Base-by-base conservation (phyloP, 768 basidiomycete genomes). In the Mycena albidolilacea region DNA sequence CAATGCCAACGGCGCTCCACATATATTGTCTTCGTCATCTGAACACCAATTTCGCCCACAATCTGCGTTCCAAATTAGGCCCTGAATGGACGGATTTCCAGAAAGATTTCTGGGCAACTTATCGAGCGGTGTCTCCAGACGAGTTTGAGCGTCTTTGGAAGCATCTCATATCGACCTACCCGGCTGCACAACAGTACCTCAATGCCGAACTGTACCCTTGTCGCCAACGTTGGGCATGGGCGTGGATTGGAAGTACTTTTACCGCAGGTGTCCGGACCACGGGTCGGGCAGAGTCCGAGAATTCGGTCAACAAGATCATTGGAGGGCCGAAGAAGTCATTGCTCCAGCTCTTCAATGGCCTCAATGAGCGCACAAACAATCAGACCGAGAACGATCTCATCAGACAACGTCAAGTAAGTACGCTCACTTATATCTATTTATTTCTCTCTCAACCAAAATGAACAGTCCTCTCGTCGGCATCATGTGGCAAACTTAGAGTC, bases 21-120 rank as follows among this genome's bases (percentile, higher is more conserved):
- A 30, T 80, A 7, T 82, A 75, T 61, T 84, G 81, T 63, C 69
- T 84, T 10, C 71, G 81, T 54, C 82, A 84, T 64, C 77, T 83
- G 3, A 63, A 72, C 38, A 77, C 77, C 3, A 84, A 84, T 66
- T 69, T 83, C 3, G 69, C 76, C 3, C 46, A 72, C 6, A 76
- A 81, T 39, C 48, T 82, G 14, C 75, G 77, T 17, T 10, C 70
- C 35, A 30, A 14, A 19, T 63, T 82, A 55, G 65, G 73, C 1
- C 46, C 64, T 9, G 63, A 79, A 0, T 81, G 78, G 79, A 19
- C 57, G 1, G 7, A 73, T 1, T 84, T 84, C 69, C 72, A 62
- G 7, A 37, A 63, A 0, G 70, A 77, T 55, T 83, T 84, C 64
- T 84, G 82, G 81, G 52, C 6, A 21, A 71, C 73, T 2, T 83